Percentiles rank a stretch among this genome's conserved stretches.
phyloP scores from a whole-genome alignment of 305 asterid species.

The Fraxinus albicans region DNA sequence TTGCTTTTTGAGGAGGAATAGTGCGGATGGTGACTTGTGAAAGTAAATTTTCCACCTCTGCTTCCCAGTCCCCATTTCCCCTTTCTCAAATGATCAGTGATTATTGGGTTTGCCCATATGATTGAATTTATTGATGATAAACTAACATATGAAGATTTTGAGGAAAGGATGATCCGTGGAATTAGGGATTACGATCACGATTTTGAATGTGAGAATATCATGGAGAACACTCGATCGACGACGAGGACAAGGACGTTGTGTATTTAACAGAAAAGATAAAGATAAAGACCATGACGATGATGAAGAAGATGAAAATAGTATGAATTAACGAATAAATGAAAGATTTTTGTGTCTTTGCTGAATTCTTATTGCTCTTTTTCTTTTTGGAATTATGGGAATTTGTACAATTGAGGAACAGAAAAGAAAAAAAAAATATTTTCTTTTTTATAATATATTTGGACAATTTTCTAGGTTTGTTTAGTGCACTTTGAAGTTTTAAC shows the following conservation, averaged over 20 bases:
- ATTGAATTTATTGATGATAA: neutral
- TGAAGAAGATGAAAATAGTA: neutral
- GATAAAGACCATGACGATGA: neutral
- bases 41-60: slow-evolving; percentile 70
- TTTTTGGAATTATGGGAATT: neutral
- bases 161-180: neutral
- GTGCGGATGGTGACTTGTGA: slow-evolving; percentile 42
- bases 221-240: neutral
- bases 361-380: neutral
- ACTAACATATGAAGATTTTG: neutral
- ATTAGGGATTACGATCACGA: neutral
- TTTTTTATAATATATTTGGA: no score
- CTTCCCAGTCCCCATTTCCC: slow-evolving; percentile 61
- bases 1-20: slow-evolving; percentile 10
- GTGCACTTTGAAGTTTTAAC: no score
- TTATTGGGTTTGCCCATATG: neutral
- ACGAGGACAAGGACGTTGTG: neutral
- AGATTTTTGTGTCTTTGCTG: neutral
- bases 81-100: neutral
- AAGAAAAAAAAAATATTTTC: no score
- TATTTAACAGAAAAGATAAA: neutral
- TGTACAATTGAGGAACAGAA: neutral
- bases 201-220: neutral
- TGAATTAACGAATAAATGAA: neutral
- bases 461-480: no score